A percentile compares a stretch with the other conserved stretches of the same genome.
Evolutionary conservation across 345 rosid genomes (phyloP).

Genomic region (Cardamine resedifolia): DNA sequence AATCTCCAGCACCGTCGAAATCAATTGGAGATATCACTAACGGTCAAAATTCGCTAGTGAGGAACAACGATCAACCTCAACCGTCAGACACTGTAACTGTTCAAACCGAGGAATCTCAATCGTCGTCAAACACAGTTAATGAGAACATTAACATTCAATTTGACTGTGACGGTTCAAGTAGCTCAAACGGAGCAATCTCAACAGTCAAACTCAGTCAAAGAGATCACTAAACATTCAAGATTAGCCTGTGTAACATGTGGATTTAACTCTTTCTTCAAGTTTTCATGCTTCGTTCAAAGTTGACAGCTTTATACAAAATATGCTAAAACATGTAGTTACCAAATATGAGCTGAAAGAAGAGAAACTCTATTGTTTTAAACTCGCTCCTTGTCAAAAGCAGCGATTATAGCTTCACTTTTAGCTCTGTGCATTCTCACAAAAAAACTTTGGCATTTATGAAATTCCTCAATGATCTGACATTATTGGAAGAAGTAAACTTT

Average conservation of each 20-base stretch:
- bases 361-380: background rate
- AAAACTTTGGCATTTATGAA: background rate
- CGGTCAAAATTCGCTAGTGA: conserved; percentile 37
- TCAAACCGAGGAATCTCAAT: background rate
- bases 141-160: too few relatives aligned
- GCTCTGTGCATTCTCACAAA: background rate
- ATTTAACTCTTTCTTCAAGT: background rate
- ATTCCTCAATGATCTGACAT: background rate
- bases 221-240: too few relatives aligned
- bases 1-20: background rate
- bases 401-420: background rate
- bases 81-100: background rate
- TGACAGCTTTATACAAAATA: background rate
- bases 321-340: background rate
- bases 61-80: conserved; percentile 36
- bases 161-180: too few relatives aligned
- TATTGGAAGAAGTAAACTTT: background rate
- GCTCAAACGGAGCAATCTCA: too few relatives aligned
- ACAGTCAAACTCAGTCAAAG: too few relatives aligned
- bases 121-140: background rate
- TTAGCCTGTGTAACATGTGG: too few relatives aligned
- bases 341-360: background rate
- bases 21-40: background rate
- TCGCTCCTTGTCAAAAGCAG: background rate
- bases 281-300: background rate